Conservation (phyloP, 179 eudicot species). For the Corrigiola litoralis region DNA sequence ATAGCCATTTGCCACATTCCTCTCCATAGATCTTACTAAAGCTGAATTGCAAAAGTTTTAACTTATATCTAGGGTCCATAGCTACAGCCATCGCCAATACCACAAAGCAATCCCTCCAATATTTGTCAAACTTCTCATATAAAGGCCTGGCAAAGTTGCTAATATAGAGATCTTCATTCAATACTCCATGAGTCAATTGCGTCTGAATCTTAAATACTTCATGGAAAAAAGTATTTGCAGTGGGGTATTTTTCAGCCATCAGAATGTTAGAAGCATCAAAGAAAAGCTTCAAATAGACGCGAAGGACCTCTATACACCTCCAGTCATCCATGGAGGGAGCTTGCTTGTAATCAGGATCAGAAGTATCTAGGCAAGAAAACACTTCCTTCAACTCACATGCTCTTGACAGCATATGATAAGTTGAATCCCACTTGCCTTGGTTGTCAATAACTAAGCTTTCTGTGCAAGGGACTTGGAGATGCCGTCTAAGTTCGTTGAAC, state of each 20-base stretch:
- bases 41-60: slow-evolving; percentile 29
- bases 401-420: slow-evolving; percentile 45
- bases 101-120: slow-evolving; percentile 39
- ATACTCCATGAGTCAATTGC: slow-evolving; percentile 24
- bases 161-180: slow-evolving; percentile 22
- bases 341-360: slow-evolving; percentile 29
- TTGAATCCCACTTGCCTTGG: slow-evolving; percentile 40
- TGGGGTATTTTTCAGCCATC: slow-evolving; percentile 23
- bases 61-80: slow-evolving; percentile 53
- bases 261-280: slow-evolving; percentile 31
- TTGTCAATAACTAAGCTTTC: slow-evolving; percentile 38
- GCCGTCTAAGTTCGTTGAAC: slow-evolving; percentile 28
- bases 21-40: slow-evolving; percentile 33
- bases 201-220: slow-evolving; percentile 34
- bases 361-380: slow-evolving; percentile 37
- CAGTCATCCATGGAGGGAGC: slow-evolving; percentile 38
- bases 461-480: slow-evolving; percentile 36
- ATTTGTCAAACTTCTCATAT: slow-evolving; percentile 34
- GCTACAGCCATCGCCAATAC: slow-evolving; percentile 44
- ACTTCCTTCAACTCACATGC: slow-evolving; percentile 45
- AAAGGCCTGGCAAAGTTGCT: slow-evolving; percentile 34
- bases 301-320: slow-evolving; percentile 33
- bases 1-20: slow-evolving; percentile 27
- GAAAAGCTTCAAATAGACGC: slow-evolving; percentile 37
- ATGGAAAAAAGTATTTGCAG: slow-evolving; percentile 33